phyloP scores from a whole-genome alignment of 805 yeast genomes.

The Pichia californica region DNA sequence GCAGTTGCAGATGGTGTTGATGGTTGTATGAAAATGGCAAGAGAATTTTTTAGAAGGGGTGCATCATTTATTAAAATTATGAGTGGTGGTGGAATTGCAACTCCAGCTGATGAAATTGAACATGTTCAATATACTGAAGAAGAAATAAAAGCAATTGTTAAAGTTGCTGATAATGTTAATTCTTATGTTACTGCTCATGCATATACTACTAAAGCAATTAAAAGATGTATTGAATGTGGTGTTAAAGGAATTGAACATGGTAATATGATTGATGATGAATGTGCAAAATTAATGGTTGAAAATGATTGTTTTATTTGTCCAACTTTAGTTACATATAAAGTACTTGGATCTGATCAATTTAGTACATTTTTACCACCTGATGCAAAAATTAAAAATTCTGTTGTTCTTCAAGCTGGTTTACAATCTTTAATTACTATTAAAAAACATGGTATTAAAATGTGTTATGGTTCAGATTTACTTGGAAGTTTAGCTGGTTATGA shows the following conservation, averaged over 20 bases:
- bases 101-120: conserved; percentile 24
- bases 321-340: conserved; percentile 26
- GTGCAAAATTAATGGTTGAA: conserved; percentile 23
- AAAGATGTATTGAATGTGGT: conserved; percentile 22
- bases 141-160: conserved; percentile 23
- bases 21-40: conserved; percentile 21
- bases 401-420: conserved; percentile 21
- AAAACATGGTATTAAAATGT: conserved; percentile 20
- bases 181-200: conserved; percentile 27
- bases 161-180: conserved; percentile 23
- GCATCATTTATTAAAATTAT: conserved; percentile 25
- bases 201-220: conserved; percentile 22
- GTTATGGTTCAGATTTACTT: conserved; percentile 26
- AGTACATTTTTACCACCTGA: conserved; percentile 17
- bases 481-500: conserved; percentile 24
- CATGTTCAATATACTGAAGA: conserved; percentile 24
- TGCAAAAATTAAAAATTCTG: conserved; percentile 16
- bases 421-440: conserved; percentile 18
- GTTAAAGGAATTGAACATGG: conserved; percentile 29
- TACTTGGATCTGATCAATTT: conserved; percentile 25
- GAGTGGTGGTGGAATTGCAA: conserved; percentile 29
- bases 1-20: conserved; percentile 24
- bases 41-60: conserved; percentile 25
- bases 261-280: conserved; percentile 23
- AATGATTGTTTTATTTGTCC: conserved; percentile 23